Evolutionary conservation across 495 filamentous ascomycete species (phyloP), one percentile per base, ranked within the genome.

Genomic region (Tirmania nivea): DNA sequence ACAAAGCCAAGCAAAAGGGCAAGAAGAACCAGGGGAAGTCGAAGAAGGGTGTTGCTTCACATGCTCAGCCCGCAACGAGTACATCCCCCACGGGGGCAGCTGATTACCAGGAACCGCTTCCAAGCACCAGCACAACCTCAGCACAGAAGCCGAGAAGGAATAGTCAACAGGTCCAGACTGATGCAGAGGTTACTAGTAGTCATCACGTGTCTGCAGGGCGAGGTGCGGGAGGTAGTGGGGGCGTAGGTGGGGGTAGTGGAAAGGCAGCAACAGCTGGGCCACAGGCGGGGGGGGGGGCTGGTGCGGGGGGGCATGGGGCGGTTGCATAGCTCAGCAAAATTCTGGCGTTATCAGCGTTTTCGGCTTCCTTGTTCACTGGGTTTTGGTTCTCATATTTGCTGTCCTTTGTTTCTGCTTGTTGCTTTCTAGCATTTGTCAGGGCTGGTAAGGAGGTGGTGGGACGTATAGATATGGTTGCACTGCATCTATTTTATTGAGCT

Each of bases 1-100:
- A 96, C 52, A 92, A 94, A 64, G 86, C 90, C 35, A 93, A 93
- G 71, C 87, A 88, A 78, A 94, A 92, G 63, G 83, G 83, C 51
- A 77, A 86, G 35, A 94, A 94, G 72, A 45, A 45, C 39, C 12
- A 14, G 12, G 39, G 39, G 17, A 45, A 45, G 17, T 45, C 39
- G 17, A 14, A 14, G 17, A 45, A 45, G 39, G 17, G 17, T 14
- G 39, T 8, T 45, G 39, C 17, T 8, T 19, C 39, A 45, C 12
- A 45, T 8, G 1, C 14, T 8, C 39, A 45, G 39, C 39, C 12
- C 1, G 39, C 3, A 14, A 45, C 8, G 12, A 45, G 39, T 8
- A 45, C 39, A 19, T 4, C 14, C 5, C 39, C 12, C 14, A 14
- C 39, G 39, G 17, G 14, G 17, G 12, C 39, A 8, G 14, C 17